phyloP scores from a whole-genome alignment of 2,329 filamentous ascomycete genomes.

The Stachybotrys echinatus region DNA sequence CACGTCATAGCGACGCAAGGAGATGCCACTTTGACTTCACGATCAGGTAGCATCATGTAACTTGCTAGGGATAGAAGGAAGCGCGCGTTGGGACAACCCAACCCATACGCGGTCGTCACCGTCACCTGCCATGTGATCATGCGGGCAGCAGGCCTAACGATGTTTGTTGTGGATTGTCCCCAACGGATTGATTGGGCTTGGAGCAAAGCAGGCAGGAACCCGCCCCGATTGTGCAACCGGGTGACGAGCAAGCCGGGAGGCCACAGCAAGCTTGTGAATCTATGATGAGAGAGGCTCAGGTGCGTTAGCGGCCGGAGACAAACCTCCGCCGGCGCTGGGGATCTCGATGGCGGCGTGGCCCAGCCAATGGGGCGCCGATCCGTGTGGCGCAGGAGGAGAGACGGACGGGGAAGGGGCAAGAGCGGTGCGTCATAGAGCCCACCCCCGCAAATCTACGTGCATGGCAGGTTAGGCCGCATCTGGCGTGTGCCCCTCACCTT shows the following conservation, averaged over 20 bases:
- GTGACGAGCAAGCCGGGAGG: neutral
- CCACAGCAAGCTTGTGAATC: neutral
- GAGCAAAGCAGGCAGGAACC: too few species aligned
- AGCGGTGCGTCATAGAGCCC: neutral
- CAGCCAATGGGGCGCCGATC: constrained; percentile 16
- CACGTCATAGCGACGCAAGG: too few species aligned
- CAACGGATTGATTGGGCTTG: too few species aligned
- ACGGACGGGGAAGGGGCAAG: neutral
- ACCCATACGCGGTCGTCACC: too few species aligned
- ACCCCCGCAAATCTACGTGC: neutral
- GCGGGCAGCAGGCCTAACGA: too few species aligned
- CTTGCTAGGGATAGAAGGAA: too few species aligned
- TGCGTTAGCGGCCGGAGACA: neutral
- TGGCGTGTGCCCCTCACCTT: neutral
- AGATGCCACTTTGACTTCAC: too few species aligned
- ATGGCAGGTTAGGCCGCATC: neutral
- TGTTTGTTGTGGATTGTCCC: too few species aligned
- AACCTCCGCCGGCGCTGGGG: neutral
- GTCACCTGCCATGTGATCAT: neutral
- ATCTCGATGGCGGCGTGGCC: neutral
- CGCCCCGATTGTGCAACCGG: too few species aligned
- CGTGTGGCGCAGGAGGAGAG: neutral
- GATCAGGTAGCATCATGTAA: too few species aligned
- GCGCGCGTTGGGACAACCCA: too few species aligned
- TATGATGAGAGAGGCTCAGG: neutral